phyloP scores from a whole-genome alignment of 805 yeast species.

The Tetrapisispora arboricola region DNA sequence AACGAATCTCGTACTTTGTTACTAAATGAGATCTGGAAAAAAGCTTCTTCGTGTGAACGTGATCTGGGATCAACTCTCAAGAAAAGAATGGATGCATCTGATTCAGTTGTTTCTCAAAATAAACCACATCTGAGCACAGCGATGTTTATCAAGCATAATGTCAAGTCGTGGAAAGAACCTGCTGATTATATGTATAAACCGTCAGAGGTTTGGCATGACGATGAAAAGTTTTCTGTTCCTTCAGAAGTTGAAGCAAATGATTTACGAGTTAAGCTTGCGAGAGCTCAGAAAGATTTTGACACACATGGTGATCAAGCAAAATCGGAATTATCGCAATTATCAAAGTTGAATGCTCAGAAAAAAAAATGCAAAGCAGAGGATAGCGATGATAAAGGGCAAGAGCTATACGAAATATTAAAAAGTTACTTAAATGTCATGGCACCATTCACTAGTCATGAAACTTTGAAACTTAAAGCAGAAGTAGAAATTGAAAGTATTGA shows the following conservation, averaged over 20 bases:
- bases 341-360: slow-evolving; percentile 23
- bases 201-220: slow-evolving; percentile 94
- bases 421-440: slow-evolving; percentile 45
- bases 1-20: slow-evolving; percentile 69
- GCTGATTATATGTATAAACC: slow-evolving; percentile 77
- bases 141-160: slow-evolving; percentile 88
- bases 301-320: slow-evolving; percentile 25
- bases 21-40: slow-evolving; percentile 56
- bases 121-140: slow-evolving; percentile 66
- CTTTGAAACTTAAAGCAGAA: slow-evolving; percentile 60
- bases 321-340: slow-evolving; percentile 25
- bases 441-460: slow-evolving; percentile 63
- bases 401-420: slow-evolving; percentile 35
- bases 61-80: slow-evolving; percentile 36
- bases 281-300: slow-evolving; percentile 26
- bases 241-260: slow-evolving; percentile 48
- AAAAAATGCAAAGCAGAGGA: slow-evolving; percentile 35
- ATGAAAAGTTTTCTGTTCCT: slow-evolving; percentile 57
- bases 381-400: slow-evolving; percentile 31
- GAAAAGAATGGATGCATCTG: slow-evolving; percentile 39
- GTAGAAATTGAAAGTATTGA: slow-evolving; percentile 89
- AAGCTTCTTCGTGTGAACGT: slow-evolving; percentile 54
- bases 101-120: slow-evolving; percentile 55
- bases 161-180: slow-evolving; percentile 72
- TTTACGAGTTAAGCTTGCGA: slow-evolving; percentile 41